phyloP scores from a whole-genome alignment of 176 grass and related monocot species.

The Puccinellia tenuiflora region DNA sequence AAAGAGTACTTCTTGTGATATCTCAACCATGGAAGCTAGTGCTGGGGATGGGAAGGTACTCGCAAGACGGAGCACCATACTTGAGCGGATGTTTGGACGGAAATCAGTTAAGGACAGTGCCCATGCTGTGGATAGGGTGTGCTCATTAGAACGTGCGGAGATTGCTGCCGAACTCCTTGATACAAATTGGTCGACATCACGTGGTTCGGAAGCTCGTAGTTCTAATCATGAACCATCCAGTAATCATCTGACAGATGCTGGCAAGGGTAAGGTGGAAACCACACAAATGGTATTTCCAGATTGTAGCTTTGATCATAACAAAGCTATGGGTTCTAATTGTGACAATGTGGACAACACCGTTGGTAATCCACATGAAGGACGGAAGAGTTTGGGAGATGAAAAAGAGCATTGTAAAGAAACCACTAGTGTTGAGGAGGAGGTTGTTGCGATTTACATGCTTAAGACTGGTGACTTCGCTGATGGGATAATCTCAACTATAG shows the following conservation, averaged over 20 bases:
- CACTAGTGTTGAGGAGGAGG: constrained; percentile 36
- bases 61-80: constrained; percentile 36
- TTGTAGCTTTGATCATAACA: constrained; percentile 22
- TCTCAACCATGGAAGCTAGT: constrained; percentile 24
- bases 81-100: constrained; percentile 69
- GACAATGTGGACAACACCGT: constrained; percentile 16
- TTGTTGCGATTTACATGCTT: constrained; percentile 29
- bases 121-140: constrained; percentile 44
- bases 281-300: background rate
- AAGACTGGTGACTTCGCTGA: constrained; percentile 27
- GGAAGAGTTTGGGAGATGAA: constrained; percentile 29
- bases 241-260: constrained; percentile 16
- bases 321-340: constrained; percentile 20
- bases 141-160: constrained; percentile 78
- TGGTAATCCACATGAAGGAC: constrained; percentile 5
- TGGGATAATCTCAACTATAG: background rate
- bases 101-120: constrained; percentile 45
- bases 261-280: constrained; percentile 7
- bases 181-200: constrained; percentile 66
- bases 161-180: constrained; percentile 88
- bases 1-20: constrained; percentile 42
- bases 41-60: constrained; percentile 41
- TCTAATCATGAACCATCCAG: constrained; percentile 34
- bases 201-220: constrained; percentile 8
- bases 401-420: constrained; percentile 7